phyloP scores from a whole-genome alignment of 1,284 basidiomycete genomes.

The Irpex lacteus region DNA sequence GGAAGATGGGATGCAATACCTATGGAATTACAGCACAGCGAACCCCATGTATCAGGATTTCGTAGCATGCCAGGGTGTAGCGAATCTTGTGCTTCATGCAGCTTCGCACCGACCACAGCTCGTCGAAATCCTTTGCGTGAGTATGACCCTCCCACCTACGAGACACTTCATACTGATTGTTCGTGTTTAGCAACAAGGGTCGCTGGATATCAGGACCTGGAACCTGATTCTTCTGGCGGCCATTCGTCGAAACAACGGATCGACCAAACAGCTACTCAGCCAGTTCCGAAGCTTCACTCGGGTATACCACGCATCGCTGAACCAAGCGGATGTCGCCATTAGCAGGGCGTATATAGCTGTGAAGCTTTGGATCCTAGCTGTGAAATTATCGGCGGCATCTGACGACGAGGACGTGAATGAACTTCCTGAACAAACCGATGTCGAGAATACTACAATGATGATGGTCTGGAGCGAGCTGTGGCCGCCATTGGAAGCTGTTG shows the following conservation, averaged over 20 bases:
- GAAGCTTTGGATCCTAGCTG: conserved; percentile 66
- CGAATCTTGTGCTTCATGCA: conserved; percentile 49
- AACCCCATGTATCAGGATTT: conserved; percentile 52
- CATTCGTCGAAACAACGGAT: conserved; percentile 39
- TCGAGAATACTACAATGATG: not conserved
- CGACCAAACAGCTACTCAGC: conserved; percentile 40
- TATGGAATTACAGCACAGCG: conserved; percentile 45
- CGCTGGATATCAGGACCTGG: conserved; percentile 55
- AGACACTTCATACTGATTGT: conserved; percentile 7
- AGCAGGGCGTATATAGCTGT: conserved; percentile 66
- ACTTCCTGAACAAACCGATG: not conserved
- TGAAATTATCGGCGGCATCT: conserved; percentile 32
- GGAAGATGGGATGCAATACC: conserved; percentile 48
- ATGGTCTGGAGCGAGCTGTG: conserved; percentile 72
- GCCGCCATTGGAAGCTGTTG: conserved; percentile 60
- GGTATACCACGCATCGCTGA: conserved; percentile 44
- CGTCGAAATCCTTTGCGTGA: conserved; percentile 20
- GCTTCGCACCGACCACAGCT: conserved; percentile 28
- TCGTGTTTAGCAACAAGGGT: conserved; percentile 33
- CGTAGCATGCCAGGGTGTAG: conserved; percentile 46
- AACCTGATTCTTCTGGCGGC: conserved; percentile 57
- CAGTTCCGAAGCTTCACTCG: conserved; percentile 48
- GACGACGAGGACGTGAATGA: not conserved
- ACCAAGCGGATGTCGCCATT: conserved; percentile 30
- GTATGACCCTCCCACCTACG: conserved; percentile 7